Base-by-base conservation (phyloP, 768 basidiomycete genomes). In the Hericium coralloides region DNA sequence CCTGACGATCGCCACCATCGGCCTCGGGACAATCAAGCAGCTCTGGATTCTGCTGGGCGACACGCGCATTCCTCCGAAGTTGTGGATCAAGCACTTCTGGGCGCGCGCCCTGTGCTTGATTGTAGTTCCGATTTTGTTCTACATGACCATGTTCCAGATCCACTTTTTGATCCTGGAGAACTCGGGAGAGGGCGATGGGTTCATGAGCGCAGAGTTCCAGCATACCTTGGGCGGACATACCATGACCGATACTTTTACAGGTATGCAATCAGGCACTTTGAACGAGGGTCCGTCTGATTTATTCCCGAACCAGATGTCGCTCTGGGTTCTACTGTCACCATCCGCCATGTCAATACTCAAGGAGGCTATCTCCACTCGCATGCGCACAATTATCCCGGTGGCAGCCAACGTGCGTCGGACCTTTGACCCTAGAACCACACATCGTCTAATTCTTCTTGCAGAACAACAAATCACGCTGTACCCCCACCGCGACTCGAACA, bases 401-500 rank as follows among this genome's bases (percentile, higher is more conserved):
- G 97, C 23, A 92, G 89, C 67, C 80, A 89, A 70, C 97, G 95
- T 97, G 70, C 66, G 82, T 75, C 39, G 0, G 20, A 23, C 3
- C 17, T 36, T 14, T 41, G 67, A 65, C 9, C 48, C 14, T 23
- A 36, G 36, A 37, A 18, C 45, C 2, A 14, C 15, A 22, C 39
- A 2, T 55, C 14, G 36, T 37, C 45, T 58, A 36, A 60, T 54
- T 10, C 12, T 37, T 38, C 26, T 3, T 58, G 17, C 67, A 98
- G 95, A 99, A 67, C 97, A 99, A 81, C 97, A 99, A 74, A 79
- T 99, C 60, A 98, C 97, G 0, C 84, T 99, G n/a, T 99, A 99
- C 68, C 97, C 97, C 2, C 97, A 99, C 70, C 82, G 88, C n/a
- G 97, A 99, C 66, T 74, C 77, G n/a, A 99, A 99, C 76, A 99